Conservation (phyloP, 148 eudicot genomes). For the Nyssa sinensis region DNA sequence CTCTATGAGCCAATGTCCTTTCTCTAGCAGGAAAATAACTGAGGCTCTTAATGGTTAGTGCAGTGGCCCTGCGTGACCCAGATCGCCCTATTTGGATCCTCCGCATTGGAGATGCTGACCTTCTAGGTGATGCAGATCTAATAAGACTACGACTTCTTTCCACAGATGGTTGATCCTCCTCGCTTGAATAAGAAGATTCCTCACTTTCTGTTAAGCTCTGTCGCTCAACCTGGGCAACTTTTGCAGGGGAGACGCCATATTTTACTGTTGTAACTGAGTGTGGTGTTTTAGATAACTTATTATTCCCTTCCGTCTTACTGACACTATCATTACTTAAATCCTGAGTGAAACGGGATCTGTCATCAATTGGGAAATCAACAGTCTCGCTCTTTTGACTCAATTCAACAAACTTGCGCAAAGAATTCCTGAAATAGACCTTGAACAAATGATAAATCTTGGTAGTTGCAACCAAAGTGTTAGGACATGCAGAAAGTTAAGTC, state of each 20-base stretch:
- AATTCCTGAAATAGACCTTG: slow-evolving; percentile 46
- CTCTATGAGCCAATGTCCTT: slow-evolving; percentile 42
- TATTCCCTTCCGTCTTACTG: slow-evolving; percentile 28
- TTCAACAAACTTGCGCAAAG: slow-evolving; percentile 52
- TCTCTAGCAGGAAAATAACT: slow-evolving; percentile 67
- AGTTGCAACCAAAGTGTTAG: not conserved
- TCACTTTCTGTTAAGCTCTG: slow-evolving; percentile 65
- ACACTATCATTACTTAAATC: slow-evolving; percentile 31
- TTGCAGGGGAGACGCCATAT: slow-evolving; percentile 87
- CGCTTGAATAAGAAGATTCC: slow-evolving; percentile 65
- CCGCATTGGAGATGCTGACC: slow-evolving; percentile 98
- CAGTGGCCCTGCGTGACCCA: slow-evolving; percentile 78
- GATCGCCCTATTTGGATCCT: slow-evolving; percentile 91
- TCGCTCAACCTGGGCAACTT: slow-evolving; percentile 79
- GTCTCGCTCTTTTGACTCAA: slow-evolving; percentile 28
- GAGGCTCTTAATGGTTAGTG: slow-evolving; percentile 79
- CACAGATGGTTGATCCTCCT: slow-evolving; percentile 60
- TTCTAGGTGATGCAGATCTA: slow-evolving; percentile 89
- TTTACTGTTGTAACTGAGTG: slow-evolving; percentile 45
- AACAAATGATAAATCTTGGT: not conserved
- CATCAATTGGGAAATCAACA: slow-evolving; percentile 22
- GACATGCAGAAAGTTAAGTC: not conserved
- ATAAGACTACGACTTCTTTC: slow-evolving; percentile 79
- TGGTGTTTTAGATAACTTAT: slow-evolving; percentile 21
- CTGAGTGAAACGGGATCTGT: slow-evolving; percentile 21